Conservation (phyloP, 2,329 filamentous ascomycete species). For the Neocucurbitaria cava region DNA sequence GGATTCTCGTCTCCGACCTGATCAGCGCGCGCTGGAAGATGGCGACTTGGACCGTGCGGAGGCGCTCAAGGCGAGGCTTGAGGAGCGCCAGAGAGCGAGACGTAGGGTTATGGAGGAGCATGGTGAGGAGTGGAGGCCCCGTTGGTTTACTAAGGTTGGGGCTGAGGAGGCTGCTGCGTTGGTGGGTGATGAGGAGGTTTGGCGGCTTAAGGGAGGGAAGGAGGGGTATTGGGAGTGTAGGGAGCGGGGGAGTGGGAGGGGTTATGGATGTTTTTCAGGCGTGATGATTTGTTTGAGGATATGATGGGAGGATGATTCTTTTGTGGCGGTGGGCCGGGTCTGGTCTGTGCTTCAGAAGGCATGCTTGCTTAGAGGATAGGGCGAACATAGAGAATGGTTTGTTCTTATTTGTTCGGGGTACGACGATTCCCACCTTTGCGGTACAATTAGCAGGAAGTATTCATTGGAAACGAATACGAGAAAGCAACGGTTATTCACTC, state of each 20-base stretch:
- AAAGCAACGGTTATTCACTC: too few relatives aligned
- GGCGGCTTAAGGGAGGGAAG: slow-evolving; percentile 75
- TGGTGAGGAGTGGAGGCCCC: slow-evolving; percentile 75
- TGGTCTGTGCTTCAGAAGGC: too few relatives aligned
- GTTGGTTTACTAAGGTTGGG: slow-evolving; percentile 80
- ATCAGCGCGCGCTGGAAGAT: slow-evolving; percentile 84
- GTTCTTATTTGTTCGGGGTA: neutral
- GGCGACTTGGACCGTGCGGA: slow-evolving; percentile 86
- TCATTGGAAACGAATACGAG: neutral
- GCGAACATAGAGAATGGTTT: neutral
- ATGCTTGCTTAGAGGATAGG: neutral
- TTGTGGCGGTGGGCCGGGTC: neutral
- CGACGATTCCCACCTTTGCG: neutral
- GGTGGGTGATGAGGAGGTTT: slow-evolving; percentile 56
- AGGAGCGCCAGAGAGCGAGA: slow-evolving; percentile 82
- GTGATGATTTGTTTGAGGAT: slow-evolving; percentile 8
- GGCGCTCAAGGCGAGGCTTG: slow-evolving; percentile 78
- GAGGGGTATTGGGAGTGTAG: slow-evolving; percentile 95
- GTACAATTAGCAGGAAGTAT: neutral
- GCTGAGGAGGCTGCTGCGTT: slow-evolving; percentile 38
- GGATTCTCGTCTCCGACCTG: slow-evolving; percentile 82
- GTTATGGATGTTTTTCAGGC: slow-evolving; percentile 62
- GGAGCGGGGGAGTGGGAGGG: slow-evolving; percentile 70
- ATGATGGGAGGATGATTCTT: neutral
- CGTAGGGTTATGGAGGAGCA: slow-evolving; percentile 77